Conservation (phyloP, 805 yeast species). For the Wickerhamomyces bisporus region DNA sequence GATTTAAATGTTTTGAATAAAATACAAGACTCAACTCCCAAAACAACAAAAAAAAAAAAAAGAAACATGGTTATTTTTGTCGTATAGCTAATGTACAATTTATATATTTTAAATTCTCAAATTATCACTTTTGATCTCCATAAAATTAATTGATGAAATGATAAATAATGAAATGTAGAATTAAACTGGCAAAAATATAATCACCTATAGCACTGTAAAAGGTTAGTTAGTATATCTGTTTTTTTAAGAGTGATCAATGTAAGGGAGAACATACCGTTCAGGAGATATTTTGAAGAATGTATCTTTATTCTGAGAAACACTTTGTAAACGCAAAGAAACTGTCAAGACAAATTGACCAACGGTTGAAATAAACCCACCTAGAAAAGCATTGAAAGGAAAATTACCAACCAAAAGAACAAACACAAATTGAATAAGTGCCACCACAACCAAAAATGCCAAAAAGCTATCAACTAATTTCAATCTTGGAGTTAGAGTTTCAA, state of each 20-base stretch:
- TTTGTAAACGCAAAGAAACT: conserved; percentile 75
- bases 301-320: conserved; percentile 32
- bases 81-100: conserved; percentile 2
- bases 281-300: conserved; percentile 41
- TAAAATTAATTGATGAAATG: conserved; percentile 75
- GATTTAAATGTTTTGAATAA: no score
- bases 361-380: conserved; percentile 87
- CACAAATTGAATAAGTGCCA: conserved; percentile 74
- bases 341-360: conserved; percentile 95
- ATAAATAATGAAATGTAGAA: conserved; percentile 81
- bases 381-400: conserved; percentile 95
- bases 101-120: no score
- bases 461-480: conserved; percentile 72
- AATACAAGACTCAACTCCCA: no score
- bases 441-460: conserved; percentile 62
- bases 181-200: conserved; percentile 77
- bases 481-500: conserved; percentile 32
- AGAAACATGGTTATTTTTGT: no score
- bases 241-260: background rate
- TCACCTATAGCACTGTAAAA: conserved; percentile 71
- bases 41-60: no score
- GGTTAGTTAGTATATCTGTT: no score
- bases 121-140: no score
- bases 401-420: conserved; percentile 77
- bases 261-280: conserved; percentile 28